These are phyloP conservation scores for Serendipita sp. DNA, from an alignment of 768 basidiomycete species.

Conservation along the genomic window DNA sequence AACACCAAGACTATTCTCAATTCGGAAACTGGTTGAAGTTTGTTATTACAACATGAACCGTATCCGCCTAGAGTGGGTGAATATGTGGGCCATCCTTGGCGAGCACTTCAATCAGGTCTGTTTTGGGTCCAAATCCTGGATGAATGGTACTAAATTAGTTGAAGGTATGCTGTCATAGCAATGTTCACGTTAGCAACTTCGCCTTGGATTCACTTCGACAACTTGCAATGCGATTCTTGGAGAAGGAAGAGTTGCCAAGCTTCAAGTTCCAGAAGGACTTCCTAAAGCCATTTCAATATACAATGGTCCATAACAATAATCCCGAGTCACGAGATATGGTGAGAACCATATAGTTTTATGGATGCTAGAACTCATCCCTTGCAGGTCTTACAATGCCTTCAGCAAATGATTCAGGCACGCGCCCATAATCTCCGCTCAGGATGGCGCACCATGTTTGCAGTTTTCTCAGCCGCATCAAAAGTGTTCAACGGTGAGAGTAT, in stretches of 20 bases:
- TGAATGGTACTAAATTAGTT: constrained; percentile 8
- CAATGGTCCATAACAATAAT: constrained; percentile 92
- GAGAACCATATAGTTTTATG: constrained; percentile 8
- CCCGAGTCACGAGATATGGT: constrained; percentile 96
- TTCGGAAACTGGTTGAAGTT: constrained; percentile 96
- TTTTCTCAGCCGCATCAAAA: constrained; percentile 91
- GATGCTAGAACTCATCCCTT: neutral
- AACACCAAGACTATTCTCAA: constrained; percentile 85
- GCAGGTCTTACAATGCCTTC: constrained; percentile 89
- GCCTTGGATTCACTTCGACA: constrained; percentile 93
- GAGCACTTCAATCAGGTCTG: constrained; percentile 95
- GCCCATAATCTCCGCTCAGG: constrained; percentile 93
- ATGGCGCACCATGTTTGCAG: constrained; percentile 98
- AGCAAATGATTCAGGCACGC: constrained; percentile 95
- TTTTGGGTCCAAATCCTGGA: neutral
- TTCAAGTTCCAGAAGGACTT: constrained; percentile 99
- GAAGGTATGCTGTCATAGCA: constrained; percentile 96
- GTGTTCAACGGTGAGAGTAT: constrained; percentile 55
- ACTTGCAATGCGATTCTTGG: constrained; percentile 93
- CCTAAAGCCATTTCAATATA: constrained; percentile 92
- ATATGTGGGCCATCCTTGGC: constrained; percentile 92
- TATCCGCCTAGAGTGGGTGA: constrained; percentile 95
- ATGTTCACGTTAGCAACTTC: constrained; percentile 90
- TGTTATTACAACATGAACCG: constrained; percentile 99
- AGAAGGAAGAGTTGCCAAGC: constrained; percentile 94